phyloP scores from a whole-genome alignment of 2,329 filamentous ascomycete species.

The Incumbomyces delicatus region DNA sequence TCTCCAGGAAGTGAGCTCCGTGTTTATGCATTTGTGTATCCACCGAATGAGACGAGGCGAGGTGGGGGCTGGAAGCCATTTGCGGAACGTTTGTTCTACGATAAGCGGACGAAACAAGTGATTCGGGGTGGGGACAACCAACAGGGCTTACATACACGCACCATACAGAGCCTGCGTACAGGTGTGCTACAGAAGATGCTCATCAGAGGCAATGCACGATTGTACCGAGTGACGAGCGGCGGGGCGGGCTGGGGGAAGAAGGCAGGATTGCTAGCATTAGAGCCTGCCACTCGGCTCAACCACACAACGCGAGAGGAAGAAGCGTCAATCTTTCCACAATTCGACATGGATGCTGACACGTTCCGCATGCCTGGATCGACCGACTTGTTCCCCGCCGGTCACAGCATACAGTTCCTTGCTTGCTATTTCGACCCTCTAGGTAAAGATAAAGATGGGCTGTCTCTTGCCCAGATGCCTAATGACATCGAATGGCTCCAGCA shows the following conservation, averaged over 20 bases:
- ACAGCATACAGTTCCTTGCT: constrained; percentile 5
- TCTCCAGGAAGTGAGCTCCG: neutral
- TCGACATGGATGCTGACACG: neutral
- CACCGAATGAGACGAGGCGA: neutral
- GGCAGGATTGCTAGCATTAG: constrained; percentile 19
- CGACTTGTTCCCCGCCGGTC: constrained; percentile 1
- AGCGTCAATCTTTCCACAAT: neutral
- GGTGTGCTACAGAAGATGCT: neutral
- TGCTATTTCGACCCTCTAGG: neutral
- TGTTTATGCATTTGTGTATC: constrained; percentile 13
- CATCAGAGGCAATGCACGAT: constrained; percentile 4
- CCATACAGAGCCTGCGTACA: neutral
- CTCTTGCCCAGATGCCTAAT: neutral
- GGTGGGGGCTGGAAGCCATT: neutral
- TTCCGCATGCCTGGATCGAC: neutral
- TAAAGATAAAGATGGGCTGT: neutral
- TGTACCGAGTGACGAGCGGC: constrained; percentile 20
- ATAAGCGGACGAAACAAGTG: neutral
- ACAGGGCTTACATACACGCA: no score
- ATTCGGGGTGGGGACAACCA: neutral
- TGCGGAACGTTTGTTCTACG: neutral
- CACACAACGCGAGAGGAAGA: neutral
- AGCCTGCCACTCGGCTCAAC: constrained; percentile 12
- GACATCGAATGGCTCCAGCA: neutral
- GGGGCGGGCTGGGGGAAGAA: constrained; percentile 22